phyloP scores from a whole-genome alignment of 768 basidiomycete genomes.

The Phylloporus scabripes region DNA sequence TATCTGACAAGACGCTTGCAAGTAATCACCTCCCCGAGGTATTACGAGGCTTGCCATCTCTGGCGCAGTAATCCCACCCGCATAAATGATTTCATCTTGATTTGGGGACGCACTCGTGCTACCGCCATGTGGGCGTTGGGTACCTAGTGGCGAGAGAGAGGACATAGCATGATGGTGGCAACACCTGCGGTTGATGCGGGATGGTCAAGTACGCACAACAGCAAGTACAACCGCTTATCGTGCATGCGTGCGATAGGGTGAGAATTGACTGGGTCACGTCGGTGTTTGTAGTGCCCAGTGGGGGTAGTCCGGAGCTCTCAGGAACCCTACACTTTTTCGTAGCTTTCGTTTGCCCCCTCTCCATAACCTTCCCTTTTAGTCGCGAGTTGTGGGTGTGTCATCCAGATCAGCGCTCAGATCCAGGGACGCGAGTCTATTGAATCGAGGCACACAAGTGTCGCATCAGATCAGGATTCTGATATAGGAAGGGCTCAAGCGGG shows the following conservation, averaged over 20 bases:
- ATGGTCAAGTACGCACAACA: neutral
- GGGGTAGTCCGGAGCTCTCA: neutral
- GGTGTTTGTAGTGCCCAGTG: neutral
- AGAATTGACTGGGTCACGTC: neutral
- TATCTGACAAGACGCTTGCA: neutral
- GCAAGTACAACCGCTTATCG: neutral
- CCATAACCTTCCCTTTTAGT: neutral
- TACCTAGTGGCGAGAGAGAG: neutral
- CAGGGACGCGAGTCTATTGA: neutral
- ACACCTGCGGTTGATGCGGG: neutral
- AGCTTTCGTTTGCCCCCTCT: neutral
- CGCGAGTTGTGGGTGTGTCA: neutral
- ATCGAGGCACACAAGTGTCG: neutral
- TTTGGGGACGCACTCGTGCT: neutral
- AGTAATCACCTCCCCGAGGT: neutral
- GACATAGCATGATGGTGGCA: neutral
- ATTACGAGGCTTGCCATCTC: neutral
- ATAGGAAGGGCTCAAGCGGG: neutral
- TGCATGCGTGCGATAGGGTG: neutral
- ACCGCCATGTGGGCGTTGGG: neutral
- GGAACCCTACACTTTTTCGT: neutral
- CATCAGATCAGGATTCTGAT: neutral
- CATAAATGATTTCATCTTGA: neutral
- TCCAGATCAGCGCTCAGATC: neutral
- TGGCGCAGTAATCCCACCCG: neutral